Base-by-base conservation (phyloP, 805 yeast genomes). In the Metschnikowia amazonensis region DNA sequence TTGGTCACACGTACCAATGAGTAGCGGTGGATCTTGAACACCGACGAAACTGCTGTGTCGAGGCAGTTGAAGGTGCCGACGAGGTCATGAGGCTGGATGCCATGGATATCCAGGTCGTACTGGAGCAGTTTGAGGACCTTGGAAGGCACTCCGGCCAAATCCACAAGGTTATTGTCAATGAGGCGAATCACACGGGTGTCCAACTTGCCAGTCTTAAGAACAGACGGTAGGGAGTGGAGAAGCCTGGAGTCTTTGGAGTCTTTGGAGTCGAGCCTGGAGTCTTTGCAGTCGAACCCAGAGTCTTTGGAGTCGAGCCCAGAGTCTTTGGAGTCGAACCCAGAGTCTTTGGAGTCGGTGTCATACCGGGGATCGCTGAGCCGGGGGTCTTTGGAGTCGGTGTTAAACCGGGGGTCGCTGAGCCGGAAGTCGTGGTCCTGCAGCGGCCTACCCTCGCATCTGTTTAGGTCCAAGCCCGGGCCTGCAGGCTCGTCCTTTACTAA, bases 1-100 rank as follows among this genome's bases (percentile, higher is more conserved):
- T 82, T 62, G 2, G 83, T 77, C 10, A 79, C 75, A 37, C 84
- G 63, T 7, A 79, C 63, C 21, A 78, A 53, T 1, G 81, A 65
- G 56, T 69, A 79, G 10, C 71, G 69, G 4, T 59, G 58, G 4
- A 65, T 35, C 3, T 69, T 69, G 56, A 77, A 79, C 10, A 77
- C 53, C 2, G 67, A 58, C 32, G 62, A 59, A 0, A 77, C 65
- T 0, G 82, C 81, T 0, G 74, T 71, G 50, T 74, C 72, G 21
- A 79, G 68, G 3, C 74, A 63, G 45, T 67, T 66, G 56, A 67
- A 72, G 3, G 72, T 67, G 3, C 72, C 63, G 31, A 58, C 54
- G 9, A 52, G 44, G 23, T 52, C 52, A 49, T 4, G 45, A 42
- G 33, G 25, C 13, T 29, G 27, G 10, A 24, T 44, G n/a, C 43